Conservation (phyloP, 768 basidiomycete species). For the Polyporus arcularius region DNA sequence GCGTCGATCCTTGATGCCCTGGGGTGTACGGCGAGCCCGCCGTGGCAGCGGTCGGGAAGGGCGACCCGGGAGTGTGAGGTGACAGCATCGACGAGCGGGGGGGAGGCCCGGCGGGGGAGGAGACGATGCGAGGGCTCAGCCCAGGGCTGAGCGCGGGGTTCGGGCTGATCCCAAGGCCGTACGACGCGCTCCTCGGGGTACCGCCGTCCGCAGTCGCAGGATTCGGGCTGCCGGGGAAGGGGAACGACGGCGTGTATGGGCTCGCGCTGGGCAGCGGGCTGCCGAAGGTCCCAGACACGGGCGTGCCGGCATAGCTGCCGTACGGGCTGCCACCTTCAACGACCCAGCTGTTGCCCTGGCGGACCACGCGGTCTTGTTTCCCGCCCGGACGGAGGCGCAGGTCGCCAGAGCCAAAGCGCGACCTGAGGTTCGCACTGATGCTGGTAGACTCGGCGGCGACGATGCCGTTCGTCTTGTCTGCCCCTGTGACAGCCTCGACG, state of each 20-base stretch:
- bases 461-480: conserved; percentile 52
- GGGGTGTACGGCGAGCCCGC: conserved; percentile 24
- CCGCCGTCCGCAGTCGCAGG: background rate
- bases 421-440: conserved; percentile 53
- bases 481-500: conserved; percentile 61
- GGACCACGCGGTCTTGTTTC: conserved; percentile 42
- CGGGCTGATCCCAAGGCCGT: conserved; percentile 13
- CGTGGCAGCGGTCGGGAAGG: conserved; percentile 31
- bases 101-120: background rate
- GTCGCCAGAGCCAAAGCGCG: conserved; percentile 69
- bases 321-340: conserved; percentile 53
- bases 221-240: conserved; percentile 11
- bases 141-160: background rate
- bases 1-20: conserved; percentile 6
- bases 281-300: conserved; percentile 33
- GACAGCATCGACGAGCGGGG: conserved; percentile 11
- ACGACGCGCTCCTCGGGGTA: conserved; percentile 6
- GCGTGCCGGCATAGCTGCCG: conserved; percentile 37
- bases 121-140: background rate
- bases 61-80: conserved; percentile 6
- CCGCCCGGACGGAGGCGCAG: conserved; percentile 55
- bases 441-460: conserved; percentile 68
- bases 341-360: conserved; percentile 62
- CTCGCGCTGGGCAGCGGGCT: conserved; percentile 24
- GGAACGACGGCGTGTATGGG: conserved; percentile 9